Evolutionary conservation across 106 monocot species (phyloP).

Genomic region (Cymbidium sinense): DNA sequence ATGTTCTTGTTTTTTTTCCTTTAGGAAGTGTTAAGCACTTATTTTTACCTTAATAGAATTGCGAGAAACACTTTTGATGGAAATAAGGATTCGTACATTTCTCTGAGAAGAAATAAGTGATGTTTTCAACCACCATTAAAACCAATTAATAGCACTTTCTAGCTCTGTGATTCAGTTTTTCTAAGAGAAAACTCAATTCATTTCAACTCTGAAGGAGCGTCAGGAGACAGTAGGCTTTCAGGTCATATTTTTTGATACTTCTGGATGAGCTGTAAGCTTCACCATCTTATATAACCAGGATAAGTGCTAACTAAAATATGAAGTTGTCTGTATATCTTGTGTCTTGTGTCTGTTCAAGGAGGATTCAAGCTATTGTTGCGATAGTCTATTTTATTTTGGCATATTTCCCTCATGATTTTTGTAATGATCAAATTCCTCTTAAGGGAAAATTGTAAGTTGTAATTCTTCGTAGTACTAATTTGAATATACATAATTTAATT

Average conservation of each 20-base stretch:
- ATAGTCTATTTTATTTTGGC: not conserved
- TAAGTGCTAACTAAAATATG: not conserved
- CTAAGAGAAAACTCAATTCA: not conserved
- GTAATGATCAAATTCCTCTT: constrained; percentile 4
- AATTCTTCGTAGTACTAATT: not conserved
- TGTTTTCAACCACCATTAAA: not conserved
- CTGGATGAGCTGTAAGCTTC: not conserved
- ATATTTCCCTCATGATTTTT: not conserved
- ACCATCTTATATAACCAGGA: not conserved
- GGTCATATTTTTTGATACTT: too few species aligned
- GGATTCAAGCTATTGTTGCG: not conserved
- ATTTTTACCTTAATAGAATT: not conserved
- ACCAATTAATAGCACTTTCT: not conserved
- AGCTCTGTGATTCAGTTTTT: not conserved
- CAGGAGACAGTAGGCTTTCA: not conserved
- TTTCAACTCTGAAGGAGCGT: not conserved
- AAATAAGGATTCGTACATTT: not conserved
- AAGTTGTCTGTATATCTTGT: not conserved
- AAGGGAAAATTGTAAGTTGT: not conserved
- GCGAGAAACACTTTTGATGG: not conserved
- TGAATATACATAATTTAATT: not conserved
- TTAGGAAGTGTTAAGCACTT: not conserved
- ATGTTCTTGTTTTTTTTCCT: not conserved
- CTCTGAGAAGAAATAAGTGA: not conserved
- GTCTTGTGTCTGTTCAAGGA: not conserved